These are phyloP conservation scores for Aspergillus neoniger DNA, from an alignment of 2,329 filamentous ascomycete species.

Conservation along the genomic window DNA sequence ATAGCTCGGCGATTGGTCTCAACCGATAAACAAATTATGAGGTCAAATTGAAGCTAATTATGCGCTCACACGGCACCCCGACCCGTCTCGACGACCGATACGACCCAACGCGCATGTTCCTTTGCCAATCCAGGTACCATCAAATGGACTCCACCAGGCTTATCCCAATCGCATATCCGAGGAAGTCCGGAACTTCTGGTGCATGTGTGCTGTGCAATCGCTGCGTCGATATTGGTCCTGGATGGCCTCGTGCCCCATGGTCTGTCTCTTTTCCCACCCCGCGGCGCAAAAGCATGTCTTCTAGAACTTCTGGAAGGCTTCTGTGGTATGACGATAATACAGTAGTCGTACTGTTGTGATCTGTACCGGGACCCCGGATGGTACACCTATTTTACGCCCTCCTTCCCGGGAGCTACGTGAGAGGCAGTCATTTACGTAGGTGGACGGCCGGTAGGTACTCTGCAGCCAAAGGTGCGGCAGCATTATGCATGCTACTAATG, in stretches of 20 bases:
- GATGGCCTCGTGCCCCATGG: neutral
- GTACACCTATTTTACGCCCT: neutral
- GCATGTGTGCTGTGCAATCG: neutral
- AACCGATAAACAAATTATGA: neutral
- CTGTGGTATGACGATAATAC: neutral
- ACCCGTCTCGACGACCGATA: neutral
- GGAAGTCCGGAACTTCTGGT: neutral
- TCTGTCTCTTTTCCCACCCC: neutral
- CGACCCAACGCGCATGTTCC: neutral
- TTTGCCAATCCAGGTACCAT: conserved; percentile 1
- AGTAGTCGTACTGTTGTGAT: neutral
- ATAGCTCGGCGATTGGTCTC: neutral
- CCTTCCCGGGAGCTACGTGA: neutral
- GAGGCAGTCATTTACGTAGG: neutral
- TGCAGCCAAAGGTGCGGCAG: neutral
- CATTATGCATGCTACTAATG: conserved; percentile 2
- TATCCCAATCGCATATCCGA: neutral
- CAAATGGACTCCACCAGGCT: neutral
- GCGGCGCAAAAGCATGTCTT: neutral
- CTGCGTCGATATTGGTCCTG: neutral
- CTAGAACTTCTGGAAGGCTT: neutral
- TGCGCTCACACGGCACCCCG: neutral
- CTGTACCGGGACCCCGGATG: neutral
- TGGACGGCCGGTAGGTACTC: conserved; percentile 1
- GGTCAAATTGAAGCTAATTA: neutral